Conservation (phyloP, 1,139 yeast species). For the Candida anutae region DNA sequence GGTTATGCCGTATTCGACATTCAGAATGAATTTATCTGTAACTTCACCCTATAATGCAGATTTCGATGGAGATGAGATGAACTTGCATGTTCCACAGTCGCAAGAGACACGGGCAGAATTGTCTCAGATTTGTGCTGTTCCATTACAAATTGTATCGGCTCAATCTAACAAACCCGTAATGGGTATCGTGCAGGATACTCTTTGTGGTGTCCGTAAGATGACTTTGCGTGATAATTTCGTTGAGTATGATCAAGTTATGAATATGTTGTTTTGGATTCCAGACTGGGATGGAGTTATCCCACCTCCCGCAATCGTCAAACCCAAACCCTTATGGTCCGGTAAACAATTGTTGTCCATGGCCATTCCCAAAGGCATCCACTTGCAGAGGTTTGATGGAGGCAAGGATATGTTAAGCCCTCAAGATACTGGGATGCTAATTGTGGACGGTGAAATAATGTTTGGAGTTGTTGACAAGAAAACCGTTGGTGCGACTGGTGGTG, state of each 20-base stretch:
- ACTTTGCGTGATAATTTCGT: conserved; percentile 84
- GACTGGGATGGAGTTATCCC: conserved; percentile 99
- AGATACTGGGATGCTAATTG: conserved; percentile 87
- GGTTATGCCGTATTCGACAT: conserved; percentile 98
- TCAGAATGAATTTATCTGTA: conserved; percentile 91
- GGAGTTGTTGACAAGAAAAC: conserved; percentile 98
- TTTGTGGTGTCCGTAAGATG: conserved; percentile 95
- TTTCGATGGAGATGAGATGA: conserved; percentile 99
- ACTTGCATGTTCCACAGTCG: conserved; percentile 97
- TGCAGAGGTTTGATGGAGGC: conserved; percentile 88
- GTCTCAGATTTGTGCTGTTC: conserved; percentile 92
- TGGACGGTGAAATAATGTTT: conserved; percentile 89
- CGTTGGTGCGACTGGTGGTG: conserved; percentile 98
- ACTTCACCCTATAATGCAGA: conserved; percentile 99
- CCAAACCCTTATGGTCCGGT: conserved; percentile 97
- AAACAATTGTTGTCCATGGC: conserved; percentile 89
- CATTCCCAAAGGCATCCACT: conserved; percentile 90
- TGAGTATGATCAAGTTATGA: conserved; percentile 92
- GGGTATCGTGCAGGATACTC: conserved; percentile 99
- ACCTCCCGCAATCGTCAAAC: conserved; percentile 90
- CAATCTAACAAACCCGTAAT: conserved; percentile 98
- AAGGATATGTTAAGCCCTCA: conserved; percentile 78
- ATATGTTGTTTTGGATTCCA: conserved; percentile 95
- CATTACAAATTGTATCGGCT: conserved; percentile 94
- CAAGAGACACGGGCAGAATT: conserved; percentile 97